Evolutionary conservation across 371 early-diverging fungal species (phyloP), one percentile per base, ranked within the genome.

Genomic region (Conidiobolus incongruus): DNA sequence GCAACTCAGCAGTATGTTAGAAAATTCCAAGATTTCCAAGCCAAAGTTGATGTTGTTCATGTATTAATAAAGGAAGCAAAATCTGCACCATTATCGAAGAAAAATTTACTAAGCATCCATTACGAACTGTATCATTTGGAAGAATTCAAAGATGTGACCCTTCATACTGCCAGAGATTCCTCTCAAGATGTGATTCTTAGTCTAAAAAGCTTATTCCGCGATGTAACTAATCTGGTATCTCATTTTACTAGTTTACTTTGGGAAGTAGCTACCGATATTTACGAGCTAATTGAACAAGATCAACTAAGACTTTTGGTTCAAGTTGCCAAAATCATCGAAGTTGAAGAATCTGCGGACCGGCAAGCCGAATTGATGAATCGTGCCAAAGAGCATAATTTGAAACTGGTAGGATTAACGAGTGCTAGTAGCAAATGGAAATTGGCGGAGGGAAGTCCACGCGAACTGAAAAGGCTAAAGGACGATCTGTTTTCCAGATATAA

Each of bases 271-370:
- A 65, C 70, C n/a, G 63, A 74, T 46, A 58, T 84, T 35, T 59
- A 87, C n/a, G 75, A 75, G 1, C 58, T 91, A 29, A 75, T 79
- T 8, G 73, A 73, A 49, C 59, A 62, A 20, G 66, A 65, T 13
- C 72, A 78, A 37, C 64, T 68, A 3, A 55, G 77, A 0, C 64
- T 82, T 11, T 66, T 95, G 16, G 77, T 90, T 13, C 70, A 78
- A 38, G 44, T 94, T 17, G 74, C 77, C 46, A 92, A 92, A 51
- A 80, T 93, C 20, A 77, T 95, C 37, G 94, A 94, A 52, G 59
- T 61, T 16, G 91, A 92, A 56, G 92, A 94, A 54, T 58, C 60
- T 24, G 80, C 81, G 5, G 89, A 91, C 40, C 82, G 78, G 55
- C 60, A 63, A 32, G 81, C 79, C 1, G 56, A 68, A 22, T 72